Evolutionary conservation across 2,329 filamentous ascomycete species (phyloP).

Genomic region (Fusarium oligoseptatum): DNA sequence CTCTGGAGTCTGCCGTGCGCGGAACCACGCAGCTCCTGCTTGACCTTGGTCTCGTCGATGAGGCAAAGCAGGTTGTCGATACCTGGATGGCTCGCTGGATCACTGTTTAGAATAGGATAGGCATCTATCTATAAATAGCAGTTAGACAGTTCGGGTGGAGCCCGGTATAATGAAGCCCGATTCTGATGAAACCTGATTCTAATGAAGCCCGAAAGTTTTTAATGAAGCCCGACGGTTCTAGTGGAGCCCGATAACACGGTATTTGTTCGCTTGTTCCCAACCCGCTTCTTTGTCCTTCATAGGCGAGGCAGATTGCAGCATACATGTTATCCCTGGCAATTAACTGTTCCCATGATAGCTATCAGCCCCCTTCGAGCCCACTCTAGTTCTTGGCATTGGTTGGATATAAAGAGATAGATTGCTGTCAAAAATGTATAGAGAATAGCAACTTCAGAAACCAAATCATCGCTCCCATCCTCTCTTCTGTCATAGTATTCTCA

Average conservation of each 20-base stretch:
- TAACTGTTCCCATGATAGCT: neutral
- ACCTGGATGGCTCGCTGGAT: constrained; percentile 73
- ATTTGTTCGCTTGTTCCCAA: neutral
- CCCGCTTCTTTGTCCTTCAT: neutral
- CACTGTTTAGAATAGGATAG: neutral
- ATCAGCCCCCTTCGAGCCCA: neutral
- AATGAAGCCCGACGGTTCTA: neutral
- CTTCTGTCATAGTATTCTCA: neutral
- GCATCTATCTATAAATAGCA: neutral
- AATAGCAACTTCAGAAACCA: neutral
- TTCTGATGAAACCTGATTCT: neutral
- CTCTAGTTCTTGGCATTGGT: neutral
- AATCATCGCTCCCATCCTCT: neutral
- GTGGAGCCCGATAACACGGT: neutral
- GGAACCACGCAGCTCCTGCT: constrained; percentile 68
- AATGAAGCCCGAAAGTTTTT: neutral
- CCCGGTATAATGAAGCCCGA: neutral
- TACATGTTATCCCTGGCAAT: neutral
- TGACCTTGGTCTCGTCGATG: constrained; percentile 69
- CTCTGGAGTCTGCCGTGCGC: constrained; percentile 68
- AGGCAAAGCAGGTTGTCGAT: constrained; percentile 68
- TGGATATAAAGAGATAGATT: neutral
- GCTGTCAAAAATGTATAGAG: neutral
- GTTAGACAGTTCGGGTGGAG: neutral
- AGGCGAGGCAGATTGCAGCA: neutral